phyloP scores from a whole-genome alignment of 129 eudicot species.

The Arctium minus region DNA sequence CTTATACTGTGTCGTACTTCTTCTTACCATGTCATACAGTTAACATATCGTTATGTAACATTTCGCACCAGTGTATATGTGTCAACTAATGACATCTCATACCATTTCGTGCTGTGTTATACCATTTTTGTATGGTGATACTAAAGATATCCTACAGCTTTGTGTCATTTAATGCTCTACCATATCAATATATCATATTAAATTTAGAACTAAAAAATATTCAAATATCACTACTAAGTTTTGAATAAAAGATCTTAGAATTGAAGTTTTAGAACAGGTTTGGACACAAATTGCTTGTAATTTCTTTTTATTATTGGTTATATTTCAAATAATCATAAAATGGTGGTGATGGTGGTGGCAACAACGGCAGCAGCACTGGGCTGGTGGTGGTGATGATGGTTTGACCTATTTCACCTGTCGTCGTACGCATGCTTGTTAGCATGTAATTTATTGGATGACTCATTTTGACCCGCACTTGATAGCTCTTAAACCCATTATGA shows the following conservation, averaged over 20 bases:
- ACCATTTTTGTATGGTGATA: background rate
- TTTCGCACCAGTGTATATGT: background rate
- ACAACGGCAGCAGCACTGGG: background rate
- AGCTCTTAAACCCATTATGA: background rate
- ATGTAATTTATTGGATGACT: background rate
- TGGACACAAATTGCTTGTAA: background rate
- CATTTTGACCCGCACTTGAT: background rate
- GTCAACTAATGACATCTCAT: background rate
- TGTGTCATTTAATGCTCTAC: background rate
- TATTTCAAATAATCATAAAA: background rate
- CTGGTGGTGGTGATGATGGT: background rate
- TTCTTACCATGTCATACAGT: background rate
- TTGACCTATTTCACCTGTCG: background rate
- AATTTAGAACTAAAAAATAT: background rate
- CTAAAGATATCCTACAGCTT: background rate
- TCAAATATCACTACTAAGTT: background rate
- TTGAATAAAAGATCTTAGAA: background rate
- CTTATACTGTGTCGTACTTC: background rate
- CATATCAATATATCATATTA: background rate
- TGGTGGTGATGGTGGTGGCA: background rate
- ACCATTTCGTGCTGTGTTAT: background rate
- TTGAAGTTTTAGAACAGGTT: background rate
- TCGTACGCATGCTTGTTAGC: background rate
- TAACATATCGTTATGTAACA: background rate
- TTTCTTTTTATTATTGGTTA: background rate